These are phyloP conservation scores for Fraxinus floribunda DNA, from an alignment of 305 asterid species.

Conservation along the genomic window DNA sequence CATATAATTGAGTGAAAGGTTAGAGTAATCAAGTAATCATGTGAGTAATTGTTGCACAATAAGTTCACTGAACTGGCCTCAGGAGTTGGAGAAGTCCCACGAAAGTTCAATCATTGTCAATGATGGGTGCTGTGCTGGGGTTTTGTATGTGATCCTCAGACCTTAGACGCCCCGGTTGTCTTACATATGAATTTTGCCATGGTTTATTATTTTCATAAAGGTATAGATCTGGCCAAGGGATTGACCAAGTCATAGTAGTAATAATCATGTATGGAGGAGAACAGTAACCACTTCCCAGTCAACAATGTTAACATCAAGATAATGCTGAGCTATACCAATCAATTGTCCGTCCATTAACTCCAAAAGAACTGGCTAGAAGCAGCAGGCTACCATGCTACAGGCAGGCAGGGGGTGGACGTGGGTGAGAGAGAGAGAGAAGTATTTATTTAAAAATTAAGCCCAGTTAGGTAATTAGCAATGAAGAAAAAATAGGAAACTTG, in stretches of 20 bases:
- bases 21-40: neutral
- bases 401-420: neutral
- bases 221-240: neutral
- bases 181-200: neutral
- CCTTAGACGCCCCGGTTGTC: neutral
- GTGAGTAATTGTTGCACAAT: neutral
- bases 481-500: neutral
- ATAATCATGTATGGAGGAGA: neutral
- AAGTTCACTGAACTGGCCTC: neutral
- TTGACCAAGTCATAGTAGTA: neutral
- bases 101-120: neutral
- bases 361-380: neutral
- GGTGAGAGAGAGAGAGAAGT: neutral
- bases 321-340: neutral
- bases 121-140: neutral
- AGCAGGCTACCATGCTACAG: neutral
- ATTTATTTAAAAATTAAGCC: neutral
- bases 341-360: neutral
- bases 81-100: neutral
- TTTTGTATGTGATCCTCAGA: neutral
- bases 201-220: neutral
- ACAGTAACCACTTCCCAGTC: neutral
- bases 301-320: neutral
- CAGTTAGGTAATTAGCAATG: neutral
- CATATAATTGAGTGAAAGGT: neutral